A percentile compares a stretch with the other conserved stretches of the same genome.
Evolutionary conservation across 306 rosid genomes (phyloP).

Genomic region (Trifolium fragiferum): DNA sequence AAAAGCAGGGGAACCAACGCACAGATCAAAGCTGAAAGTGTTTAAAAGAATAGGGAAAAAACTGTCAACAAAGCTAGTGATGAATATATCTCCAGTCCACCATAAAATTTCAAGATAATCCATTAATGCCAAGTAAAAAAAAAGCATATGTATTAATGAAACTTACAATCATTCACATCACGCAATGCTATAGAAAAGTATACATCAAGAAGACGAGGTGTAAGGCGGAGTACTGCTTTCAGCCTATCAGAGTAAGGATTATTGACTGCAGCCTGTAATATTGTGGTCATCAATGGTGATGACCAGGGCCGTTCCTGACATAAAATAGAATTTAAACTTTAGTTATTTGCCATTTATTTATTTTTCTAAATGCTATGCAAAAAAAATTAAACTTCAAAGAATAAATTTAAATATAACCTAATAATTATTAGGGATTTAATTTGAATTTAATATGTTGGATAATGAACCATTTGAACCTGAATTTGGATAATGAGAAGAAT

Average conservation of each 20-base stretch:
- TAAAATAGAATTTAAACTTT: conserved; percentile 29
- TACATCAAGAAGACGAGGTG: conserved; percentile 78
- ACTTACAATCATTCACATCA: conserved; percentile 82
- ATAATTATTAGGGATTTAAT: not conserved
- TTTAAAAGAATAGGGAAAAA: conserved; percentile 26
- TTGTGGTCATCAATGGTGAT: conserved; percentile 80
- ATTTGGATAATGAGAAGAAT: not conserved
- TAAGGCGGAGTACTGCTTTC: conserved; percentile 64
- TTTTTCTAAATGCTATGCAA: conserved; percentile 1
- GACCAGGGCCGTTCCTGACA: conserved; percentile 96
- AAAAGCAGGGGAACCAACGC: conserved; percentile 88
- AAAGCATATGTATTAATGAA: conserved; percentile 35
- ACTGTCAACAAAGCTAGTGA: conserved; percentile 29
- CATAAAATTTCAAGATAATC: conserved; percentile 10
- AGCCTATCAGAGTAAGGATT: conserved; percentile 82
- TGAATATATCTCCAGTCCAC: conserved; percentile 17
- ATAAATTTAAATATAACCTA: not conserved
- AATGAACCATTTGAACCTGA: not conserved
- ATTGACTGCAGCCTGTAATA: conserved; percentile 66
- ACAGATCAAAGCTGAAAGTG: conserved; percentile 87
- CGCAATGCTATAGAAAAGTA: conserved; percentile 76
- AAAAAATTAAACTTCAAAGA: not conserved
- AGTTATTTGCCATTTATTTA: not conserved
- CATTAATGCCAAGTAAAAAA: conserved; percentile 35
- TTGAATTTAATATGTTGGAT: conserved; percentile 8